phyloP scores from a whole-genome alignment of 257 asterid genomes.

The Nicotiana tomentosiformis region DNA sequence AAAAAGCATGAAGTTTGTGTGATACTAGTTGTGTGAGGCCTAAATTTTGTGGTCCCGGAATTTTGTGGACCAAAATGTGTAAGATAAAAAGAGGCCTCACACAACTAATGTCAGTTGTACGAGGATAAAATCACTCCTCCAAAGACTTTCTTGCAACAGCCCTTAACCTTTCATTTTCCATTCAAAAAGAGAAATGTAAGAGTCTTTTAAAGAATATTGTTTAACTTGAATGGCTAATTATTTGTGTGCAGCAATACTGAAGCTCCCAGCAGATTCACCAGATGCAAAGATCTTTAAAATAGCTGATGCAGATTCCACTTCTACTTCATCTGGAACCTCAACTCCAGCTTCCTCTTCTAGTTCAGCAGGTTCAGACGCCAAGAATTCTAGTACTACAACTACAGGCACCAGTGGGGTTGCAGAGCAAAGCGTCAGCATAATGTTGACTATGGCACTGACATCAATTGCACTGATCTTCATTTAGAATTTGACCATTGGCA shows the following conservation, averaged over 20 bases:
- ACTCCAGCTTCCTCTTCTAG: slow-evolving; percentile 22
- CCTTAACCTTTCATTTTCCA: no score
- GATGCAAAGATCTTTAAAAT: slow-evolving; percentile 58
- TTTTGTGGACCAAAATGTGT: no score
- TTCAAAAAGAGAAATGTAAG: no score
- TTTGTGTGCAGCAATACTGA: slow-evolving; percentile 40
- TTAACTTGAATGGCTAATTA: not conserved
- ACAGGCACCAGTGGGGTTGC: slow-evolving; percentile 20
- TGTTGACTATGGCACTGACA: slow-evolving; percentile 16
- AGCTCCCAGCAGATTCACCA: slow-evolving; percentile 52
- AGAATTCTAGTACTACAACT: slow-evolving; percentile 18
- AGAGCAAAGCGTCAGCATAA: slow-evolving; percentile 6
- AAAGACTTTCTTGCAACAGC: no score
- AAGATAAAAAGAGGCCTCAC: no score
- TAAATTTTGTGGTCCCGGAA: no score
- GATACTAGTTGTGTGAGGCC: no score
- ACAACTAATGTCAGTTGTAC: no score
- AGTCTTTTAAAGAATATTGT: not conserved
- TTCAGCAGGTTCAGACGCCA: slow-evolving; percentile 28
- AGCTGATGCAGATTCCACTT: slow-evolving; percentile 33
- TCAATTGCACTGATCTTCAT: slow-evolving; percentile 16
- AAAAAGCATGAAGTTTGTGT: no score
- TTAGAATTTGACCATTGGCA: not conserved
- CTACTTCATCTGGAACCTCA: slow-evolving; percentile 16
- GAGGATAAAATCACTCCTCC: no score